Percentiles rank a stretch among this genome's conserved stretches.
These are phyloP conservation scores for Blastobotrys petasosporus DNA, from an alignment of 1,139 yeast species.

Conservation along the genomic window DNA sequence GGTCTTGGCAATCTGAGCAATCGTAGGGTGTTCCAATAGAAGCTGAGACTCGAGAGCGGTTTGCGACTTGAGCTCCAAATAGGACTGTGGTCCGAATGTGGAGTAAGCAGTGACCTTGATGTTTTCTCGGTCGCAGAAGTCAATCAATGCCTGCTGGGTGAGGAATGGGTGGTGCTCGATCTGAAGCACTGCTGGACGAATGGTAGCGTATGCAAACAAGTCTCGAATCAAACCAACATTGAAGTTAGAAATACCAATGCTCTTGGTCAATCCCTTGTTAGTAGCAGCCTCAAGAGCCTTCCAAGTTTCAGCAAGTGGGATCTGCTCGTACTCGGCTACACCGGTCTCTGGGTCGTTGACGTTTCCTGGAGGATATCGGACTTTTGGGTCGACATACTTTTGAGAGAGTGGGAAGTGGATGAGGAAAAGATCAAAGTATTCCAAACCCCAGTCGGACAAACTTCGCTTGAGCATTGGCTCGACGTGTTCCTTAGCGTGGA, in stretches of 20 bases:
- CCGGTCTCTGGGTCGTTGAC: slow-evolving; percentile 55
- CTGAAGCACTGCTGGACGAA: slow-evolving; percentile 76
- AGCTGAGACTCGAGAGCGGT: slow-evolving; percentile 52
- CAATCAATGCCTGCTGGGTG: slow-evolving; percentile 64
- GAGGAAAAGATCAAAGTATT: slow-evolving; percentile 56
- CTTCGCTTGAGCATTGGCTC: slow-evolving; percentile 41
- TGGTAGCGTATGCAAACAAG: slow-evolving; percentile 61
- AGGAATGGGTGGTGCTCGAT: slow-evolving; percentile 92
- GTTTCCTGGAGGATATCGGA: slow-evolving; percentile 63
- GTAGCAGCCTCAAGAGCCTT: slow-evolving; percentile 61
- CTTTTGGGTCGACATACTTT: slow-evolving; percentile 45
- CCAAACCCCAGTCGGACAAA: slow-evolving; percentile 50
- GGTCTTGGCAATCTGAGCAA: slow-evolving; percentile 47
- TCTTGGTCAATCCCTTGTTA: slow-evolving; percentile 57
- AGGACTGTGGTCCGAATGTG: slow-evolving; percentile 59
- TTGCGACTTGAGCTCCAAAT: slow-evolving; percentile 46
- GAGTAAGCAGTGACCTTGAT: slow-evolving; percentile 80
- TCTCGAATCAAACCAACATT: slow-evolving; percentile 70
- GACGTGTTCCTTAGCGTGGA: slow-evolving; percentile 44
- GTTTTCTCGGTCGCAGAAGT: slow-evolving; percentile 54
- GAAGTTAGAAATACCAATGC: slow-evolving; percentile 84
- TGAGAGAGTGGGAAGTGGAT: slow-evolving; percentile 62
- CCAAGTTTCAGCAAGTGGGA: slow-evolving; percentile 74
- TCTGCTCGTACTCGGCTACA: slow-evolving; percentile 44
- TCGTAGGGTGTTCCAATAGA: slow-evolving; percentile 45